A percentile compares a stretch with the other conserved stretches of the same genome.
These are phyloP conservation scores for Trichosporon sp. DNA, from an alignment of 1,284 basidiomycete genomes.

Conservation along the genomic window DNA sequence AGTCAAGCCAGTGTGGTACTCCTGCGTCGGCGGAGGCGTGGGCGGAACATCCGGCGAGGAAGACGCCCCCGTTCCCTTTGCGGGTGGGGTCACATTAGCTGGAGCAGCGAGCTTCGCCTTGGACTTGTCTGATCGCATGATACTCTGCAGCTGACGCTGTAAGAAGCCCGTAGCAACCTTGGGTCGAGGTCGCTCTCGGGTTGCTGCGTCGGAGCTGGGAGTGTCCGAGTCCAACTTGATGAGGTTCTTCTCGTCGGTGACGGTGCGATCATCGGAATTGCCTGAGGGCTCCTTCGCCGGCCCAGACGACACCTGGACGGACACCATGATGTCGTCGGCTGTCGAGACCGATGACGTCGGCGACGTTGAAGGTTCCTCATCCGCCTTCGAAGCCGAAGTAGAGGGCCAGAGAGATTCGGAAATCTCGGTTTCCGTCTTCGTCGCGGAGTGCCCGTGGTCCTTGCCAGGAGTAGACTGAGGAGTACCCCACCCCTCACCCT, in stretches of 20 bases:
- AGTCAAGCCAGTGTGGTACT: not conserved
- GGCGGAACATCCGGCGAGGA: not conserved
- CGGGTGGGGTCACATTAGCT: not conserved
- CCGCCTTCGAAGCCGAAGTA: not conserved
- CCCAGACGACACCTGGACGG: not conserved
- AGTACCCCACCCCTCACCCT: not conserved
- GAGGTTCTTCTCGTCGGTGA: not conserved
- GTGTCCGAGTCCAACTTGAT: not conserved
- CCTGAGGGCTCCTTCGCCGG: not conserved
- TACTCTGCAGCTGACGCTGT: slow-evolving; percentile 12
- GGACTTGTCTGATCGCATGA: slow-evolving; percentile 9
- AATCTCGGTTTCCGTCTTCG: not conserved
- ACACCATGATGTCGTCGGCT: not conserved
- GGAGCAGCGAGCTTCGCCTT: not conserved
- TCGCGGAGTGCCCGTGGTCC: not conserved
- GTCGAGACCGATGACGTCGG: not conserved
- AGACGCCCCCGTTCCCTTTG: not conserved
- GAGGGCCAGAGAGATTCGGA: not conserved
- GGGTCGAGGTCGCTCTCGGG: not conserved
- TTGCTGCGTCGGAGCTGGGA: not conserved
- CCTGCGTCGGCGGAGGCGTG: not conserved
- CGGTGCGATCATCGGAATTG: not conserved
- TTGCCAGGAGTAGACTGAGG: not conserved
- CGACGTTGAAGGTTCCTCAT: not conserved
- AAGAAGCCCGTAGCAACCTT: slow-evolving; percentile 4